phyloP scores from a whole-genome alignment of 495 filamentous ascomycete species.

The Podospora conica region DNA sequence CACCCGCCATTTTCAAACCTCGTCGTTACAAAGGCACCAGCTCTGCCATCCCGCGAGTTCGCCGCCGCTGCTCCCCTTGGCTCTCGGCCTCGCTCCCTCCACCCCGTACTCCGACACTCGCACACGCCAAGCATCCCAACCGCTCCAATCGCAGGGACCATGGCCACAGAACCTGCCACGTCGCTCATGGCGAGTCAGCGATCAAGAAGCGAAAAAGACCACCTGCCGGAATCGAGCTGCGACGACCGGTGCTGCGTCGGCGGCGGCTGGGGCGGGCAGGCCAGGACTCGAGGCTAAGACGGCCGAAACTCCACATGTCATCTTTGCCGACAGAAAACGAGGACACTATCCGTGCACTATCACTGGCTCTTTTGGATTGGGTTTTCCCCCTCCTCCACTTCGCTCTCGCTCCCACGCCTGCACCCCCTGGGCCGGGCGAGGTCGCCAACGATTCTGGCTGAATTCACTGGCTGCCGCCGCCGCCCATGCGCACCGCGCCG shows the following conservation, averaged over 20 bases:
- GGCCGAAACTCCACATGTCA: not conserved
- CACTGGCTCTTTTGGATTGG: not conserved
- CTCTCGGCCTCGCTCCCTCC: not conserved
- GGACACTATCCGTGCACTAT: not conserved
- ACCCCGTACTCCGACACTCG: not conserved
- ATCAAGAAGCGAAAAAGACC: slow-evolving; percentile 12
- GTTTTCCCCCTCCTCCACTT: not conserved
- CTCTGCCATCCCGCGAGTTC: slow-evolving; percentile 1
- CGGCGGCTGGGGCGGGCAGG: not conserved
- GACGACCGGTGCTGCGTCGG: slow-evolving; percentile 17
- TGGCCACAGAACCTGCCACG: slow-evolving; percentile 25
- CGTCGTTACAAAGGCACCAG: not conserved
- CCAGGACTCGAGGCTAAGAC: not conserved
- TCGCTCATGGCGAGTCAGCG: slow-evolving; percentile 27
- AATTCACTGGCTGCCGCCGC: slow-evolving; percentile 11
- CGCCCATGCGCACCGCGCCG: slow-evolving; percentile 3
- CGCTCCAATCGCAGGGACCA: slow-evolving; percentile 4
- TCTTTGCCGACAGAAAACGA: not conserved
- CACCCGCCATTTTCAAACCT: not conserved
- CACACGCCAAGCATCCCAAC: slow-evolving; percentile 5
- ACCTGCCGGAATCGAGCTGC: slow-evolving; percentile 25
- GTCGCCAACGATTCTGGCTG: slow-evolving; percentile 15
- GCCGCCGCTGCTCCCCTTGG: not conserved
- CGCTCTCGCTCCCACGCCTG: not conserved
- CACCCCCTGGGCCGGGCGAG: not conserved